phyloP scores from a whole-genome alignment of 2,329 filamentous ascomycete species.

The Sarocladiaceae sp. region DNA sequence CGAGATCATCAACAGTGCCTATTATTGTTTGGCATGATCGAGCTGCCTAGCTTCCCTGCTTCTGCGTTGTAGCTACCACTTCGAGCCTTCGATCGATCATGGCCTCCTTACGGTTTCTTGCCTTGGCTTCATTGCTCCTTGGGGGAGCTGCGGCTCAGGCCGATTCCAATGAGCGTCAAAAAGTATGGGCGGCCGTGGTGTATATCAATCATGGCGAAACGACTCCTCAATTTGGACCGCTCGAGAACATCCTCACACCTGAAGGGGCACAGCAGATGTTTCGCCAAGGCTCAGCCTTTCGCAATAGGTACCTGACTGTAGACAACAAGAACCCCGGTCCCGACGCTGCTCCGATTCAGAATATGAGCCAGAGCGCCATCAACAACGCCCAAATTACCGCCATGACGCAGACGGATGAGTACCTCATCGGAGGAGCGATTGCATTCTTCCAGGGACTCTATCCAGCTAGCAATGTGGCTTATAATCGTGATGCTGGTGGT shows the following conservation, averaged over 20 bases:
- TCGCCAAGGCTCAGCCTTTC: constrained; percentile 43
- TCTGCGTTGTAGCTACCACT: background rate
- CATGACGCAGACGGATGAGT: constrained; percentile 35
- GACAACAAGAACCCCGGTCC: background rate
- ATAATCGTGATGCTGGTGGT: constrained; percentile 23
- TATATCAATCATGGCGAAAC: constrained; percentile 51
- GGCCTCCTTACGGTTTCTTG: constrained; percentile 8
- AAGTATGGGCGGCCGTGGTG: constrained; percentile 44
- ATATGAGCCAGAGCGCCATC: constrained; percentile 38
- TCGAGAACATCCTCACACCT: constrained; percentile 40
- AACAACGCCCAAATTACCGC: constrained; percentile 44
- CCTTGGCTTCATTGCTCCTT: constrained; percentile 16
- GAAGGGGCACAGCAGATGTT: constrained; percentile 49
- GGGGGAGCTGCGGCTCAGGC: constrained; percentile 25
- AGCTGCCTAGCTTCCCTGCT: background rate
- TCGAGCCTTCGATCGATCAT: background rate
- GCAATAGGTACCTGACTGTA: constrained; percentile 42
- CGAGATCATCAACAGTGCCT: background rate
- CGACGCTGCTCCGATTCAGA: constrained; percentile 32
- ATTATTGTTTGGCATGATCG: background rate
- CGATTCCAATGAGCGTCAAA: constrained; percentile 1
- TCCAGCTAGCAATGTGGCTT: constrained; percentile 54
- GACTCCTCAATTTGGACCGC: constrained; percentile 33
- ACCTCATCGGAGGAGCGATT: constrained; percentile 62
- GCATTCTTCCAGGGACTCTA: constrained; percentile 85